Evolutionary conservation across 306 rosid species (phyloP), one percentile per base, ranked within the genome.

Genomic region (Canavalia ensiformis): DNA sequence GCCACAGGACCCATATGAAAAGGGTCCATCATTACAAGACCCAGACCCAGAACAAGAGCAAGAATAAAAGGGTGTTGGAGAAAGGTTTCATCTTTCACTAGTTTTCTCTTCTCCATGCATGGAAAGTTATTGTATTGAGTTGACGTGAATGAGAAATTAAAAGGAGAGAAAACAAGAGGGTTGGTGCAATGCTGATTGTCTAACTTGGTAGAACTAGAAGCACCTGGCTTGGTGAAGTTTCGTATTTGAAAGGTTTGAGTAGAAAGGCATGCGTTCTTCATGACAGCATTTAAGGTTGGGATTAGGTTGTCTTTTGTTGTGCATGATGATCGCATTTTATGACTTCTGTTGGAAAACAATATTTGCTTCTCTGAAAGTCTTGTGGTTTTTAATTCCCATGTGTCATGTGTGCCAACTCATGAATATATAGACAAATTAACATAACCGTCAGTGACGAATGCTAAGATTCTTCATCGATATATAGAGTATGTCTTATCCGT

Each of bases 21-120:
- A n/a, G 99, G 99, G 88, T 95, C 99, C 97, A 95, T 88, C 7
- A 91, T 41, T 0, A 93, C 55, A 66, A 95, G 75, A 8, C 98
- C 92, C 76, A 93, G 12, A 31, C 64, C 82, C 64, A 95, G 52
- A 86, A 91, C 86, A 34, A 90, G 71, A 4, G 89, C 57, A 4
- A 92, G 76, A 3, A 93, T 62, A 49, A 88, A 50, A 35, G 97
- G 97, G 72, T 93, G 93, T 73, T 95, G 99, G 81, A 91, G 57
- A 28, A 95, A 71, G 8, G 87, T 62, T 49, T 93, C 99, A 72
- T 90, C 97, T 79, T 80, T 89, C 18, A 76, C 82, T 29, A 82
- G 87, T 67, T 28, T 86, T 84, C 68, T 90, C 79, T 93, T 95
- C 99, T 91, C 91, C 97, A 95, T 92, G 30, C 68, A 87, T 52